Evolutionary conservation across 2,329 filamentous ascomycete genomes (phyloP).

Genomic region (Colletotrichum sp.): DNA sequence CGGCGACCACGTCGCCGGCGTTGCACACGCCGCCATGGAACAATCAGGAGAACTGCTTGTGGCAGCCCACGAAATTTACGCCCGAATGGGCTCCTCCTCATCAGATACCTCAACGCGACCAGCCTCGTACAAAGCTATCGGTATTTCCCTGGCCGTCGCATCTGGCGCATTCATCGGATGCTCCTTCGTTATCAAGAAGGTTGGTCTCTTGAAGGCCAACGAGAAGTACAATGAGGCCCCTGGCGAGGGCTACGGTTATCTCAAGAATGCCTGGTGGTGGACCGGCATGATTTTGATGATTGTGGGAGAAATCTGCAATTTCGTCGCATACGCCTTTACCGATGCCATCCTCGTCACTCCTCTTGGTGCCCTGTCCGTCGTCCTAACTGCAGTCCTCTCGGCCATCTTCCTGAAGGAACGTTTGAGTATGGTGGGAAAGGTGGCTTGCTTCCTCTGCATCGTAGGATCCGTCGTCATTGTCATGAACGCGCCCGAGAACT

Average conservation of each 20-base stretch:
- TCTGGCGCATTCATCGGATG: constrained; percentile 93
- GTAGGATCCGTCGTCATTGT: constrained; percentile 93
- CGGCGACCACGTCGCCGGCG: constrained; percentile 15
- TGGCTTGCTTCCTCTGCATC: constrained; percentile 95
- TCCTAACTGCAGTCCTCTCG: constrained; percentile 88
- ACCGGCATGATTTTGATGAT: constrained; percentile 96
- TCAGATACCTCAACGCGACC: constrained; percentile 42
- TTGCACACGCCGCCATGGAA: constrained; percentile 6
- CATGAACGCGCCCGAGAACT: constrained; percentile 87
- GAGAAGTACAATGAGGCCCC: constrained; percentile 96
- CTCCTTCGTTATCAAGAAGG: constrained; percentile 96
- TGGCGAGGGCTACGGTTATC: constrained; percentile 95
- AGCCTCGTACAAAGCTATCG: constrained; percentile 79
- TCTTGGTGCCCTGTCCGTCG: constrained; percentile 87
- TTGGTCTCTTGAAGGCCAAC: constrained; percentile 89
- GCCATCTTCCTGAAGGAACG: constrained; percentile 96
- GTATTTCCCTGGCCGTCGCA: constrained; percentile 82
- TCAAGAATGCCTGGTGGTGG: constrained; percentile 98
- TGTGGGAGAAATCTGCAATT: constrained; percentile 94
- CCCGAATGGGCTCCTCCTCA: constrained; percentile 16
- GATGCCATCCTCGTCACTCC: constrained; percentile 96
- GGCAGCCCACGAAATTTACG: constrained; percentile 17
- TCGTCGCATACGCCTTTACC: constrained; percentile 95
- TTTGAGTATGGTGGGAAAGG: constrained; percentile 93
- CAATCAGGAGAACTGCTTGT: constrained; percentile 11